phyloP scores from a whole-genome alignment of 2,329 filamentous ascomycete species.

The Periconia macrospinosa region DNA sequence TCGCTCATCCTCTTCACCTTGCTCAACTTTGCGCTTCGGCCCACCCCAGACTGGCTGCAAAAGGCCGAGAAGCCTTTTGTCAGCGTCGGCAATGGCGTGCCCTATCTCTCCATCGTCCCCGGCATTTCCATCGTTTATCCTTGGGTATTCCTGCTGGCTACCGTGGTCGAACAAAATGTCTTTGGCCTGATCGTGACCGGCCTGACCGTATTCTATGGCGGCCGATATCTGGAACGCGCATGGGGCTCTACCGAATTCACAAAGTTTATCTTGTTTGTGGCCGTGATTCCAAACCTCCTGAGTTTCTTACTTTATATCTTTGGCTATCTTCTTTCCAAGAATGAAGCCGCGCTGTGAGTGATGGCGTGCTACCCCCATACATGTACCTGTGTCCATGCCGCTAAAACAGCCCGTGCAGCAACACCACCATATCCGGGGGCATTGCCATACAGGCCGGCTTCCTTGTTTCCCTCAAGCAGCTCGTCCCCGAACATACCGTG shows the following conservation, averaged over 20 bases:
- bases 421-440: constrained; percentile 83
- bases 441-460: constrained; percentile 90
- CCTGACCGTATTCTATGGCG: constrained; percentile 84
- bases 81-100: constrained; percentile 66
- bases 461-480: constrained; percentile 95
- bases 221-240: constrained; percentile 90
- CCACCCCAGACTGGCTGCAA: constrained; percentile 43
- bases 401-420: constrained; percentile 45
- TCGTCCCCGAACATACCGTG: constrained; percentile 95
- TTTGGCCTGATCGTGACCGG: constrained; percentile 79
- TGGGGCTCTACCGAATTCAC: constrained; percentile 92
- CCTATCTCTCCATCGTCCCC: constrained; percentile 86
- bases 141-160: constrained; percentile 86
- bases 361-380: constrained; percentile 1
- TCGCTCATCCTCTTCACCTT: constrained; percentile 75
- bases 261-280: constrained; percentile 80
- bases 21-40: constrained; percentile 75
- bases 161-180: constrained; percentile 90
- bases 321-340: constrained; percentile 71
- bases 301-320: constrained; percentile 73
- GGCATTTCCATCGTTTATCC: constrained; percentile 83
- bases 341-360: constrained; percentile 69
- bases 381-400: neutral
- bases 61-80: constrained; percentile 47
- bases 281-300: constrained; percentile 78